A percentile compares a stretch with the other conserved stretches of the same genome.
Evolutionary conservation across 331 rosid genomes (phyloP).

Genomic region (Spiraea crenata): DNA sequence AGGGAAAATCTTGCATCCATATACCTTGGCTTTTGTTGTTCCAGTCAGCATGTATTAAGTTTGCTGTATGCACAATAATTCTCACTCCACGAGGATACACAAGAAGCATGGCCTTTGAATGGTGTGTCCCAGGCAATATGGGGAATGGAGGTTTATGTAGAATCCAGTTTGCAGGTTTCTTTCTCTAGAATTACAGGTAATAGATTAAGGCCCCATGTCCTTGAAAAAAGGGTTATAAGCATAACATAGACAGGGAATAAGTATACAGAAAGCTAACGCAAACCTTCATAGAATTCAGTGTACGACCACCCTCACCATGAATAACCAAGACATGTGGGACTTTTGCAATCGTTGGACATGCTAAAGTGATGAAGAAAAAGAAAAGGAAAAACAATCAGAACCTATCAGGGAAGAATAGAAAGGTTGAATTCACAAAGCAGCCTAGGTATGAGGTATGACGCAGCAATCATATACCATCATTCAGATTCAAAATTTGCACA

Average conservation of each 20-base stretch:
- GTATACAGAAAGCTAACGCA: slow-evolving; percentile 18
- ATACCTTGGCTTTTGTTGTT: slow-evolving; percentile 96
- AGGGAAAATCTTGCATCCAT: slow-evolving; percentile 99
- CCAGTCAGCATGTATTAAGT: slow-evolving; percentile 88
- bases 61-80: slow-evolving; percentile 78
- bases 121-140: slow-evolving; percentile 93
- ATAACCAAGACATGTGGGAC: slow-evolving; percentile 75
- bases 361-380: slow-evolving; percentile 39
- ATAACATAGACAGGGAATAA: slow-evolving; percentile 8
- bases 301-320: slow-evolving; percentile 94
- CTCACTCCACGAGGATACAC: slow-evolving; percentile 90
- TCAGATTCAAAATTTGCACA: neutral
- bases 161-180: slow-evolving; percentile 78
- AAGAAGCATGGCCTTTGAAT: slow-evolving; percentile 94
- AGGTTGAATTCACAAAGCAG: neutral
- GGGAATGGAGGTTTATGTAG: slow-evolving; percentile 93
- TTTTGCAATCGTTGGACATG: slow-evolving; percentile 72
- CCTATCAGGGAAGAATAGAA: slow-evolving; percentile 13
- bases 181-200: slow-evolving; percentile 48
- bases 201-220: slow-evolving; percentile 17
- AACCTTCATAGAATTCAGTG: slow-evolving; percentile 79
- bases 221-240: slow-evolving; percentile 2
- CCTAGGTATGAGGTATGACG: no score
- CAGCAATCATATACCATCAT: neutral
- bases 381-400: slow-evolving; percentile 11